phyloP scores from a whole-genome alignment of 257 asterid species.

The Linaria vulgaris region DNA sequence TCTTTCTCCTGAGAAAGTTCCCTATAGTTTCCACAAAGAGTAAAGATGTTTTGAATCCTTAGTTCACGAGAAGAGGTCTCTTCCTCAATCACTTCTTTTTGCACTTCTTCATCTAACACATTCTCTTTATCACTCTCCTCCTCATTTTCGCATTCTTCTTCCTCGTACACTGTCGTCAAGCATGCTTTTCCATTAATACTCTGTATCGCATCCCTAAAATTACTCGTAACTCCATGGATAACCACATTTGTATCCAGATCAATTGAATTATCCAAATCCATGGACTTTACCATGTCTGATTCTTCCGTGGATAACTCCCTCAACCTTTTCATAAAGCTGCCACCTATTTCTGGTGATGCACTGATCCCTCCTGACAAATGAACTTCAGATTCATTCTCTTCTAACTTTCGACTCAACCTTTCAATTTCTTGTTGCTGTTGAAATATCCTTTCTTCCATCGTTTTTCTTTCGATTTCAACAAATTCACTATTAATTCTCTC shows the following conservation, averaged over 20 bases:
- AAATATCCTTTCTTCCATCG: conserved; percentile 62
- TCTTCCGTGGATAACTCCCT: conserved; percentile 60
- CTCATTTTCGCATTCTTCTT: conserved; percentile 60
- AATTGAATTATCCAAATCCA: conserved; percentile 78
- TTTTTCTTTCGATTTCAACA: conserved; percentile 68
- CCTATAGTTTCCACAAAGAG: too few species aligned
- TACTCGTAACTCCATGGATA: conserved; percentile 24
- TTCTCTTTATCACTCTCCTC: conserved; percentile 49
- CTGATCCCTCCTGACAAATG: conserved; percentile 46
- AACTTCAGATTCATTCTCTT: conserved; percentile 69
- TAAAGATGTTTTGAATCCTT: too few species aligned
- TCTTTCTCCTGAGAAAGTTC: too few species aligned
- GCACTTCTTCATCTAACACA: conserved; percentile 60
- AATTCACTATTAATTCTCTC: conserved; percentile 59
- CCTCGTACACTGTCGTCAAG: conserved; percentile 84
- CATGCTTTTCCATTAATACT: conserved; percentile 40
- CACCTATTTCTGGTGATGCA: conserved; percentile 48
- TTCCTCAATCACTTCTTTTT: conserved; percentile 79
- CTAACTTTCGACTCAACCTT: conserved; percentile 62
- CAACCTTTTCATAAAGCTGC: conserved; percentile 55
- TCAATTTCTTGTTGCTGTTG: conserved; percentile 73
- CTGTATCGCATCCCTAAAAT: conserved; percentile 34
- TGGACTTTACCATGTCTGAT: conserved; percentile 88
- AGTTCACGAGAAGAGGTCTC: too few species aligned
- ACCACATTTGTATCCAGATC: conserved; percentile 56